Evolutionary conservation across 1,139 yeast species (phyloP).

Genomic region (Geotrichum aggregatum): DNA sequence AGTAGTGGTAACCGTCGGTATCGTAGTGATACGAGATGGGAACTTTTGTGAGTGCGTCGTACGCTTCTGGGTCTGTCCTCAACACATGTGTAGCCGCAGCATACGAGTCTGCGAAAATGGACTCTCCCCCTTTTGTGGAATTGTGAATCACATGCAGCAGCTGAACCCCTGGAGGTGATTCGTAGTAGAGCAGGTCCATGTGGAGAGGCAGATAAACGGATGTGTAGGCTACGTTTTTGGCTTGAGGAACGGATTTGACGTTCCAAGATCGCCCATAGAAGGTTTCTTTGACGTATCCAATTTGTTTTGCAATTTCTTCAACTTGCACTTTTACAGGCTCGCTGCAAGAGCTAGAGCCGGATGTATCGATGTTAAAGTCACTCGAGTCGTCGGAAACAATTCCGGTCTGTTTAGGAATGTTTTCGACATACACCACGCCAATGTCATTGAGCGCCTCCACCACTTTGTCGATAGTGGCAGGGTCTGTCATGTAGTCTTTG

Average conservation of each 20-base stretch:
- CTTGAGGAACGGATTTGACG: constrained; percentile 55
- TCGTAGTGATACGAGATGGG: constrained; percentile 71
- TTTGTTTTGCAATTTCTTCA: constrained; percentile 50
- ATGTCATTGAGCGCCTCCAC: constrained; percentile 50
- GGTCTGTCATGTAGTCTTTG: constrained; percentile 45
- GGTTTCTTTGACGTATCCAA: constrained; percentile 69
- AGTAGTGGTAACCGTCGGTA: constrained; percentile 61
- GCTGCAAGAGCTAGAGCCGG: constrained; percentile 27
- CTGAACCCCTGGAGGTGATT: constrained; percentile 82
- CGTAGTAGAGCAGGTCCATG: constrained; percentile 75
- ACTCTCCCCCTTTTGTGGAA: constrained; percentile 64
- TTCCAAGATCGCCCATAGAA: constrained; percentile 74
- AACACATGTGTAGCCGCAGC: constrained; percentile 58
- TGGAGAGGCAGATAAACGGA: constrained; percentile 65
- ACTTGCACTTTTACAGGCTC: constrained; percentile 35
- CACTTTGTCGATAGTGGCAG: constrained; percentile 41
- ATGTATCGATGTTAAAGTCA: constrained; percentile 13
- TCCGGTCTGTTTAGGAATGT: constrained; percentile 46
- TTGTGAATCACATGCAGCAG: constrained; percentile 64
- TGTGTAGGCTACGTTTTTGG: constrained; percentile 75
- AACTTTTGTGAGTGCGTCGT: constrained; percentile 55
- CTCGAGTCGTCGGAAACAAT: constrained; percentile 26
- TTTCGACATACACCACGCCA: constrained; percentile 57
- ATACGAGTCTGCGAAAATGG: constrained; percentile 70
- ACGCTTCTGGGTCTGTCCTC: constrained; percentile 58